phyloP scores from a whole-genome alignment of 148 eudicot species.

The Rheum nobile region DNA sequence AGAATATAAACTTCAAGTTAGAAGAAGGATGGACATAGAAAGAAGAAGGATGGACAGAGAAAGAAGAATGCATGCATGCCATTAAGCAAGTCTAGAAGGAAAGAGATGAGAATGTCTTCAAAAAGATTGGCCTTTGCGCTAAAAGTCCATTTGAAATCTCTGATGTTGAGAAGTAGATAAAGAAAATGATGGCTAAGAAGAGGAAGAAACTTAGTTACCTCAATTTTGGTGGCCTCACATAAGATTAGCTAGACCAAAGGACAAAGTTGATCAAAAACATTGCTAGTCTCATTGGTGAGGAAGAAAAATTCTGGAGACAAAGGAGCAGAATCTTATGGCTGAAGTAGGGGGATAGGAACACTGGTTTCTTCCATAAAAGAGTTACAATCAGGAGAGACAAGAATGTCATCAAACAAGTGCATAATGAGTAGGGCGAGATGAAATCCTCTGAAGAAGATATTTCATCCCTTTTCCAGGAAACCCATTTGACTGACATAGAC shows the following conservation, averaged over 20 bases:
- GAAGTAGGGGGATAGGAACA: not conserved
- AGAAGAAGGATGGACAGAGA: too few relatives aligned
- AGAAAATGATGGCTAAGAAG: too few relatives aligned
- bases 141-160: too few relatives aligned
- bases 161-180: not conserved
- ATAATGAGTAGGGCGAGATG: not conserved
- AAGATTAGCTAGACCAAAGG: not conserved
- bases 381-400: not conserved
- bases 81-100: not conserved
- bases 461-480: not conserved
- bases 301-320: not conserved
- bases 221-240: not conserved
- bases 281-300: not conserved
- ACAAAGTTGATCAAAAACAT: too few relatives aligned
- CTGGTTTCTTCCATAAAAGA: not conserved
- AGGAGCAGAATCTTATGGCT: not conserved
- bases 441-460: not conserved
- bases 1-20: not conserved
- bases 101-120: not conserved
- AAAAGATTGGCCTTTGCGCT: not conserved
- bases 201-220: not conserved
- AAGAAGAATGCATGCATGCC: not conserved
- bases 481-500: not conserved
- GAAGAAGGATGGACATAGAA: not conserved
- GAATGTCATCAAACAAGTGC: not conserved